Conservation (phyloP, 352 stramenopile species). For the Globisporangium nagaii region DNA sequence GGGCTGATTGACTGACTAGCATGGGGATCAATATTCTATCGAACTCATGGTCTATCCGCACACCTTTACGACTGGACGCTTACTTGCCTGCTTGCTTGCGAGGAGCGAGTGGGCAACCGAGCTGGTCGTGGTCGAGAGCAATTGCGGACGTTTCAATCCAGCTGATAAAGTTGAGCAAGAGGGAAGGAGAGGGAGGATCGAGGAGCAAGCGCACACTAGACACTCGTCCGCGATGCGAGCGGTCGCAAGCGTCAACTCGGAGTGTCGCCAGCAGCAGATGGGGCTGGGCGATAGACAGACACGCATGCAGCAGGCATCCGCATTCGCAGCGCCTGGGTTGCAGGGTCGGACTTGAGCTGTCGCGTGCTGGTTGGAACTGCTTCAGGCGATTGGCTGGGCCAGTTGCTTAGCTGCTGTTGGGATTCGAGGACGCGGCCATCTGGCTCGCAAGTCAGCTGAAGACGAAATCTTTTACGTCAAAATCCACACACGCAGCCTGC, state of each 20-base stretch:
- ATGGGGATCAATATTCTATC: too few relatives aligned
- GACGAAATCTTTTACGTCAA: too few relatives aligned
- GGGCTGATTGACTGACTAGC: too few relatives aligned
- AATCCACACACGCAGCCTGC: too few relatives aligned
- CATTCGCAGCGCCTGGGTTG: background rate
- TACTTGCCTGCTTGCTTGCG: too few relatives aligned
- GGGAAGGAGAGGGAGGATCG: background rate
- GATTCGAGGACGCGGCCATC: background rate
- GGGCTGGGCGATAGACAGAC: too few relatives aligned
- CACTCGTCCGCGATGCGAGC: background rate
- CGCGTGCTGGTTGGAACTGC: background rate
- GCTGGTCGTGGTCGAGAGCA: background rate
- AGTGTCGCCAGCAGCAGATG: conserved; percentile 2
- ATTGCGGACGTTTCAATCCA: background rate
- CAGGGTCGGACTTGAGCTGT: background rate
- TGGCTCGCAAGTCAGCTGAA: background rate
- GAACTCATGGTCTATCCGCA: too few relatives aligned
- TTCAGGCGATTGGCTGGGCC: too few relatives aligned
- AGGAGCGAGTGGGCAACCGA: too few relatives aligned
- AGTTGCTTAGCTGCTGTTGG: background rate
- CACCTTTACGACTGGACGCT: background rate
- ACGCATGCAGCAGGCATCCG: background rate
- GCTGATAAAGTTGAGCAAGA: background rate
- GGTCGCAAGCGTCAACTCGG: background rate
- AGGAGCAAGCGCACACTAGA: background rate